Conservation (phyloP, 306 rosid species). For the Prunus mongolica region DNA sequence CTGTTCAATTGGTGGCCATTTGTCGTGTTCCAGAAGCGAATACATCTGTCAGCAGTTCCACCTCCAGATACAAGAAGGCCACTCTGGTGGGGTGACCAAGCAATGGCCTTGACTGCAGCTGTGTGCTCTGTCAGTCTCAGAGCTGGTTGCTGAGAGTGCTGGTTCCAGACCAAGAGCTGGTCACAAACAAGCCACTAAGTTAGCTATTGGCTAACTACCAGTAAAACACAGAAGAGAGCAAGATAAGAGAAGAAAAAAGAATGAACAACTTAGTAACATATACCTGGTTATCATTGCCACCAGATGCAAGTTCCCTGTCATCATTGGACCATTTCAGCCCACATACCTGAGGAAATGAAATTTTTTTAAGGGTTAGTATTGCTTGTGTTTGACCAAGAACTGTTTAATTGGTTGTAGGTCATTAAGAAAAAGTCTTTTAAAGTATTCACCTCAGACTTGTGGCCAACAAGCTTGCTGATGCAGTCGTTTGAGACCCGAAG, state of each 20-base stretch:
- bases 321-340: slow-evolving; percentile 98
- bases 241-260: neutral
- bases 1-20: slow-evolving; percentile 85
- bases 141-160: slow-evolving; percentile 84
- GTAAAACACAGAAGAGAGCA: neutral
- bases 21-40: slow-evolving; percentile 98
- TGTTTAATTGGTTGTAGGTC: neutral
- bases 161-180: slow-evolving; percentile 97
- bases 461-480: slow-evolving; percentile 80
- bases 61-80: slow-evolving; percentile 95
- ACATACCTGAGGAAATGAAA: slow-evolving; percentile 39
- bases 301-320: slow-evolving; percentile 98
- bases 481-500: slow-evolving; percentile 75
- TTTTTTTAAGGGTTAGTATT: neutral
- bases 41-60: slow-evolving; percentile 96
- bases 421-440: neutral
- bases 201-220: neutral
- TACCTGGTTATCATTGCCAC: slow-evolving; percentile 99
- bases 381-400: neutral
- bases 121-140: slow-evolving; percentile 87
- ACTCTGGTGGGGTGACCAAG: slow-evolving; percentile 99
- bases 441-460: slow-evolving; percentile 85
- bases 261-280: neutral
- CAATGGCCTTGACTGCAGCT: slow-evolving; percentile 97
- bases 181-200: slow-evolving; percentile 20